Evolutionary conservation across 2,329 filamentous ascomycete genomes (phyloP).

Genomic region (Aspergillus phoenicis): DNA sequence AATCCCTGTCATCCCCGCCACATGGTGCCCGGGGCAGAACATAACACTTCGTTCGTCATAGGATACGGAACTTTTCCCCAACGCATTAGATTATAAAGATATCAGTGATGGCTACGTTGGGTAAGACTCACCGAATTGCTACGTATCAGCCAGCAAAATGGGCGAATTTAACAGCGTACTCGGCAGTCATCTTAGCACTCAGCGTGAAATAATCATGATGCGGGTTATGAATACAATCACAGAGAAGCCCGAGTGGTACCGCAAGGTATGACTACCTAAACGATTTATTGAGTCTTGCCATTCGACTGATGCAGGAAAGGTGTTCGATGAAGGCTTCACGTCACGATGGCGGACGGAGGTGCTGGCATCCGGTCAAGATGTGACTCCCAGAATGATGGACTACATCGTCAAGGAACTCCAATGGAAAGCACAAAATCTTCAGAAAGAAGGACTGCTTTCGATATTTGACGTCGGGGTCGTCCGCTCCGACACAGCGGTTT

Average conservation of each 20-base stretch:
- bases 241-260: slow-evolving; percentile 47
- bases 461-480: slow-evolving; percentile 50
- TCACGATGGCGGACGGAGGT: slow-evolving; percentile 39
- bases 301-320: neutral
- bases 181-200: neutral
- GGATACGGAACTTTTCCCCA: neutral
- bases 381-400: slow-evolving; percentile 41
- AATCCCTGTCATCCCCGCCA: neutral
- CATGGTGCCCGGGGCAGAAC: neutral
- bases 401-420: slow-evolving; percentile 52
- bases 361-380: slow-evolving; percentile 19
- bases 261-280: slow-evolving; percentile 33
- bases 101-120: neutral
- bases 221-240: slow-evolving; percentile 46
- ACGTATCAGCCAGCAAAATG: too few relatives aligned
- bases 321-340: slow-evolving; percentile 40
- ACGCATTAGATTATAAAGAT: neutral
- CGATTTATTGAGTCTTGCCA: too few relatives aligned
- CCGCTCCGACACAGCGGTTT: slow-evolving; percentile 57
- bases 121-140: neutral
- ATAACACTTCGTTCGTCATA: neutral
- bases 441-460: slow-evolving; percentile 32
- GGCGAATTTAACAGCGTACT: too few relatives aligned
- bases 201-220: slow-evolving; percentile 46
- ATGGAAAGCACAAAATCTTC: slow-evolving; percentile 49